A percentile compares a stretch with the other conserved stretches of the same genome.
phyloP scores from a whole-genome alignment of 306 rosid species.

The Fagus crenata region DNA sequence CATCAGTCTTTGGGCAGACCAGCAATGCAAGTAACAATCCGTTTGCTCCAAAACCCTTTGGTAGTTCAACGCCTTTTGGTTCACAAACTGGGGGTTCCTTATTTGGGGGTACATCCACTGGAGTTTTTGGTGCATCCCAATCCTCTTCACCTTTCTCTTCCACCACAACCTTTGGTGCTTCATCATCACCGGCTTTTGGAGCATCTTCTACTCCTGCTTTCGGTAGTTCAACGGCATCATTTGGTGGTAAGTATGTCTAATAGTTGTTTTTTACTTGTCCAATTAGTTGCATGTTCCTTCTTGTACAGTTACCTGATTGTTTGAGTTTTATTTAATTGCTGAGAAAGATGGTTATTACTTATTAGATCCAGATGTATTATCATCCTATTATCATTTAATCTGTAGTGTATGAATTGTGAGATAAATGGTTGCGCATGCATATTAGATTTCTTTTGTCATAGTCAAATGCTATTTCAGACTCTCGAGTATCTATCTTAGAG shows the following conservation, averaged over 20 bases:
- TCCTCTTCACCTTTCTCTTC: constrained; percentile 74
- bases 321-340: too few relatives aligned
- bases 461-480: neutral
- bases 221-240: constrained; percentile 57
- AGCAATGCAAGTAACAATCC: constrained; percentile 63
- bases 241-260: constrained; percentile 51
- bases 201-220: constrained; percentile 66
- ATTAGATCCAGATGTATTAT: too few relatives aligned
- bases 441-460: too few relatives aligned
- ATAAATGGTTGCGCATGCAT: too few relatives aligned
- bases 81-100: constrained; percentile 60
- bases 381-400: too few relatives aligned
- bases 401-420: too few relatives aligned
- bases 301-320: too few relatives aligned
- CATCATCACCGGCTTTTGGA: constrained; percentile 46
- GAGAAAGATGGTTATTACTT: too few relatives aligned
- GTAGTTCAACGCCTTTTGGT: constrained; percentile 76
- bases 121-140: constrained; percentile 83
- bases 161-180: constrained; percentile 52
- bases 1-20: constrained; percentile 71
- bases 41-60: constrained; percentile 83
- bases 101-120: constrained; percentile 90
- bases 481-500: too few relatives aligned
- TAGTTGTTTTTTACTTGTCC: too few relatives aligned
- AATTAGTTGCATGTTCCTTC: too few relatives aligned